Base-by-base conservation (phyloP, 164 flowering plant genomes). In the Kalanchoe fedtschenkoi region DNA sequence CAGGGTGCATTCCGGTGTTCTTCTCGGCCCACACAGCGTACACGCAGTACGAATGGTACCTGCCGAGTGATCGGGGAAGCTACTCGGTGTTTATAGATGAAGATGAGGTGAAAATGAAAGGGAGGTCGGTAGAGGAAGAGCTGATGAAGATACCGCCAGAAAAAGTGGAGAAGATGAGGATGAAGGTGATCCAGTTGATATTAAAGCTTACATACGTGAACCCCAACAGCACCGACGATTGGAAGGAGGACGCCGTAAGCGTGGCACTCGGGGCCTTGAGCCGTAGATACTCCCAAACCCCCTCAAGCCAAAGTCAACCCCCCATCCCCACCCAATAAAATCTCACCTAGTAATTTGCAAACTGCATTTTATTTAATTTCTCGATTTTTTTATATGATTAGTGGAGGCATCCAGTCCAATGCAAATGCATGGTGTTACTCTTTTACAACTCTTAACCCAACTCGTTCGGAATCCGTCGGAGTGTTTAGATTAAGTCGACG, bases 1-100 rank as follows among this genome's bases (percentile, higher is more conserved):
- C 84, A 0, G 91, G 91, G 1, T 85, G 91, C 68, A 74, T 85
- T 6, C 87, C 91, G 30, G 87, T 85, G 34, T 83, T 85, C 65
- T 83, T 85, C 69, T 78, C 84, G 16, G 77, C 70, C 5, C 84
- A 80, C 75, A 78, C 84, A 61, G 87, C 86, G 21, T 83, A 83
- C 55, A 54, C 81, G 0, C 91, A 83, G 70, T 85, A 85, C 67
- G 33, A 1, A 14, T 85, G 91, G 91, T 83, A 51, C 63, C 47
- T 85, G 17, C 87, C 86, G 13, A 55, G 14, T 38, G 75, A 83
- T 8, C 26, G n/a, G 26, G 58, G 34, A 1, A 57, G 54, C 37
- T 85, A 80, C 42, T 83, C 88, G 10, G 84, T 83, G 24, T 85
- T 43, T 62, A 66, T 83, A 0, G 72, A 73, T 15, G 77, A 62